A percentile compares a stretch with the other conserved stretches of the same genome.
These are phyloP conservation scores for Sphagnum fallax DNA, from an alignment of 228 moss, liverwort and hornwort genomes.

Conservation along the genomic window DNA sequence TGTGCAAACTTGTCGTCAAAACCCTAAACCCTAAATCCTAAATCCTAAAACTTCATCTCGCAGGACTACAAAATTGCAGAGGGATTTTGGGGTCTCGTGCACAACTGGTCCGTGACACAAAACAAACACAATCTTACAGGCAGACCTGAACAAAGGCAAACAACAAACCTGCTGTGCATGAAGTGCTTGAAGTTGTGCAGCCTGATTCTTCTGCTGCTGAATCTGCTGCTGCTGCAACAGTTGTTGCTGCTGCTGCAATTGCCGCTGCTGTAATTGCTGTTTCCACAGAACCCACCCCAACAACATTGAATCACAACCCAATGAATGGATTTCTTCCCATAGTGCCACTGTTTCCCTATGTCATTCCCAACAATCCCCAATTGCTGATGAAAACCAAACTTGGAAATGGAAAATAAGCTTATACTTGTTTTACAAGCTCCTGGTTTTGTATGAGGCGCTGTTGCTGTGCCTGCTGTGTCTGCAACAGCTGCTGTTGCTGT, in stretches of 20 bases:
- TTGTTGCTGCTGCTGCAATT: conserved; percentile 59
- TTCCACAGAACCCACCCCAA: conserved; percentile 41
- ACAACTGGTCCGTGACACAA: neutral
- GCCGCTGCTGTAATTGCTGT: conserved; percentile 65
- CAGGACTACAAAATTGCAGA: conserved; percentile 15
- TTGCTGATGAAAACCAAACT: no score
- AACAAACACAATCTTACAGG: no score
- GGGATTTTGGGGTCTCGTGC: neutral
- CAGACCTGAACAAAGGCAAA: no score
- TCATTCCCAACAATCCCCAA: no score
- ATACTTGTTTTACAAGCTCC: conserved; percentile 54
- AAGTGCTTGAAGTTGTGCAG: conserved; percentile 62
- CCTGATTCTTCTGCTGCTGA: conserved; percentile 58
- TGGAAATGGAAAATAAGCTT: no score
- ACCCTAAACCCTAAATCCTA: no score
- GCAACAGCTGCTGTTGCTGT: conserved; percentile 73
- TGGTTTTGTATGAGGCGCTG: conserved; percentile 69
- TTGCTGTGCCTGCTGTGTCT: conserved; percentile 62
- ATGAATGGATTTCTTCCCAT: no score
- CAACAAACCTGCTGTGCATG: conserved; percentile 55
- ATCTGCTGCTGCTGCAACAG: conserved; percentile 50
- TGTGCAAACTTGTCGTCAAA: no score
- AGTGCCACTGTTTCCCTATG: no score
- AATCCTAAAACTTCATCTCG: neutral
- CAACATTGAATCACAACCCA: no score